Evolutionary conservation across 805 yeast genomes (phyloP).

Genomic region (Starmerella potacharoeniae): DNA sequence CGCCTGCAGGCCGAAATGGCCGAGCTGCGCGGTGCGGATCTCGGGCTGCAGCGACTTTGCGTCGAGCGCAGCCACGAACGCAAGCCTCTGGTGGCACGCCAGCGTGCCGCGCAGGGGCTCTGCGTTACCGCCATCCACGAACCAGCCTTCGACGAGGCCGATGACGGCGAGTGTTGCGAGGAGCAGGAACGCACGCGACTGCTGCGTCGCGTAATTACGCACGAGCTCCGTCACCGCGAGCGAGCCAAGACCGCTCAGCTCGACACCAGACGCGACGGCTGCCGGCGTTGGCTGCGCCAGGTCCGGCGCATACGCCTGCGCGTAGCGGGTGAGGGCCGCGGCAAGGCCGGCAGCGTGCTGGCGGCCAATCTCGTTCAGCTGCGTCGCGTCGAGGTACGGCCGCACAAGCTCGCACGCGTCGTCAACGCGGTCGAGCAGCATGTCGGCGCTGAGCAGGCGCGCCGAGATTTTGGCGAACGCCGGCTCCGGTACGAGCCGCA

Average conservation of each 20-base stretch:
- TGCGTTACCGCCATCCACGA: neutral
- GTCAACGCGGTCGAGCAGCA: conserved; percentile 10
- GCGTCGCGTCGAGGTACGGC: neutral
- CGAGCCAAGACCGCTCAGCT: conserved; percentile 14
- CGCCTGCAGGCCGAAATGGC: conserved; percentile 4
- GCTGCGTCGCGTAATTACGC: conserved; percentile 6
- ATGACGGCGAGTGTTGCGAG: conserved; percentile 9
- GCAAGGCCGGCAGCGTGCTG: neutral
- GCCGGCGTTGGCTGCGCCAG: neutral
- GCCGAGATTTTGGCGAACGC: neutral
- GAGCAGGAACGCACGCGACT: conserved; percentile 7
- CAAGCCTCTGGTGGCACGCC: conserved; percentile 7
- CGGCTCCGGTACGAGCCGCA: conserved; percentile 1
- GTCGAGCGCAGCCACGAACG: conserved; percentile 6
- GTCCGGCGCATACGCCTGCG: neutral
- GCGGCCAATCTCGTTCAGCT: conserved; percentile 13
- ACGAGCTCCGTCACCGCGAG: conserved; percentile 16
- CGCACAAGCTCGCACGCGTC: conserved; percentile 5
- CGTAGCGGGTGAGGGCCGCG: neutral
- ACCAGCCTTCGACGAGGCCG: conserved; percentile 22
- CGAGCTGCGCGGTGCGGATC: neutral
- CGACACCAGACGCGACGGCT: neutral
- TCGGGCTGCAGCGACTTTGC: conserved; percentile 1
- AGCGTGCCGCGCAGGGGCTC: conserved; percentile 4
- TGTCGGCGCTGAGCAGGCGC: conserved; percentile 4